Base-by-base conservation (phyloP, 1,139 yeast genomes). In the Blastobotrys petasosporus region DNA sequence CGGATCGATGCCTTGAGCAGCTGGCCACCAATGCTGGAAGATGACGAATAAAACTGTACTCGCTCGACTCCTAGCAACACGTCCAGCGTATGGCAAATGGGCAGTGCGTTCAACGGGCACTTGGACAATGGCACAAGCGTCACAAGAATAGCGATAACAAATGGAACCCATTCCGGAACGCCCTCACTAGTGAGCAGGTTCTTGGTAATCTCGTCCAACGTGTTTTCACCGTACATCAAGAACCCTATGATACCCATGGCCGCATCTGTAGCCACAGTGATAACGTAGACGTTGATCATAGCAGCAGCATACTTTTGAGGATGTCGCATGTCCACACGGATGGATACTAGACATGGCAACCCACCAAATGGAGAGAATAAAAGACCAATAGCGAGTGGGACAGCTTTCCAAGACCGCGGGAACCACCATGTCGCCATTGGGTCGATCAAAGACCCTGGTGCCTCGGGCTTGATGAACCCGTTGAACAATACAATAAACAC, bases 331-430 rank as follows among this genome's bases (percentile, higher is more conserved):
- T 85, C 95, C 39, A 82, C 73, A 62, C 80, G 82, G 44, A 85
- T 70, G 58, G 84, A 86, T 1, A 94, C 94, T 56, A 84, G 84
- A 16, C 85, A 85, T 1, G 94, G 88, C 63, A 85, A 94, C 2
- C 94, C 95, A 51, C 94, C 94, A 85, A 92, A 85, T 12, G 92
- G 90, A 7, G 94, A 85, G 82, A 85, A 82, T 54, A 84, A 75
- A 37, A 85, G 74, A 4, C 94, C 94, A 51, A 84, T 72, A 4
- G 87, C 74, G 32, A 84, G 67, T 25, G 85, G 71, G 4, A 81
- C 71, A 37, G 73, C 67, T 30, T 65, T 64, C 54, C 70, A 62
- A 37, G 73, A 69, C 10, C 65, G 60, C 1, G 94, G 94, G 70
- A 77, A 75, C 25, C 57, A 34, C 55, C 59, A 54, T 7, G 64